A percentile compares a stretch with the other conserved stretches of the same genome.
Evolutionary conservation across 208 protist species (phyloP).

Genomic region (Acanthamoeba lenticulata): DNA sequence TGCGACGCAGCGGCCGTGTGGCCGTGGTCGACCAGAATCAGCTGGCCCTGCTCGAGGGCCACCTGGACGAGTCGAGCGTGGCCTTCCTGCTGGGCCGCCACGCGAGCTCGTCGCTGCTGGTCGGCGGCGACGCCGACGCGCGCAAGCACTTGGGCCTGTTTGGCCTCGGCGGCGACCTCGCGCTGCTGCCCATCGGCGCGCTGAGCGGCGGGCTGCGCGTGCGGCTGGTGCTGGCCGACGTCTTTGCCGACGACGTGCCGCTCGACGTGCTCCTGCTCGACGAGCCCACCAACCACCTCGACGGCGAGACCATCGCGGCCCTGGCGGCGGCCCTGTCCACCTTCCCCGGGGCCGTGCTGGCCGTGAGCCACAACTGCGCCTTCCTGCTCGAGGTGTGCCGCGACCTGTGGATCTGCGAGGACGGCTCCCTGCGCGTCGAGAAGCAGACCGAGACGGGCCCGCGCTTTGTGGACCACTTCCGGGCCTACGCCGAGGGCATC

Average conservation of each 20-base stretch:
- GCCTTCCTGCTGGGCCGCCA: slow-evolving; percentile 33
- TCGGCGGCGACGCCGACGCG: not conserved
- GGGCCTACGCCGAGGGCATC: slow-evolving; percentile 63
- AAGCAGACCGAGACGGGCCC: slow-evolving; percentile 56
- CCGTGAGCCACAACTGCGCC: slow-evolving; percentile 75
- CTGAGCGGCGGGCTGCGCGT: slow-evolving; percentile 88
- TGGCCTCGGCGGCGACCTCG: slow-evolving; percentile 88
- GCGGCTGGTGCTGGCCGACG: slow-evolving; percentile 70
- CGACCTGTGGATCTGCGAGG: slow-evolving; percentile 74
- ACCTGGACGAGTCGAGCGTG: slow-evolving; percentile 43
- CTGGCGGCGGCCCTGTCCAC: slow-evolving; percentile 61
- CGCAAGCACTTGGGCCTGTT: slow-evolving; percentile 92
- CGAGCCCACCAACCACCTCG: slow-evolving; percentile 98
- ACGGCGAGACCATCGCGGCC: slow-evolving; percentile 85
- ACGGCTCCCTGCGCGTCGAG: slow-evolving; percentile 40
- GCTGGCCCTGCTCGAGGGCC: slow-evolving; percentile 63
- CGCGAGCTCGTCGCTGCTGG: slow-evolving; percentile 31
- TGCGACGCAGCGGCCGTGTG: not conserved
- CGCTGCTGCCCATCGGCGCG: slow-evolving; percentile 73
- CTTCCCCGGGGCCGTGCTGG: slow-evolving; percentile 76
- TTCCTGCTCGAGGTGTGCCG: slow-evolving; percentile 72
- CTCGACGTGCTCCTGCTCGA: slow-evolving; percentile 95
- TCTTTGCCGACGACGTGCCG: slow-evolving; percentile 83
- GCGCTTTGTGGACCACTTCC: slow-evolving; percentile 66
- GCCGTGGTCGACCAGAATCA: slow-evolving; percentile 73